Percentiles rank a stretch among this genome's conserved stretches.
phyloP scores from a whole-genome alignment of 345 rosid genomes.

The Durio zibethinus region DNA sequence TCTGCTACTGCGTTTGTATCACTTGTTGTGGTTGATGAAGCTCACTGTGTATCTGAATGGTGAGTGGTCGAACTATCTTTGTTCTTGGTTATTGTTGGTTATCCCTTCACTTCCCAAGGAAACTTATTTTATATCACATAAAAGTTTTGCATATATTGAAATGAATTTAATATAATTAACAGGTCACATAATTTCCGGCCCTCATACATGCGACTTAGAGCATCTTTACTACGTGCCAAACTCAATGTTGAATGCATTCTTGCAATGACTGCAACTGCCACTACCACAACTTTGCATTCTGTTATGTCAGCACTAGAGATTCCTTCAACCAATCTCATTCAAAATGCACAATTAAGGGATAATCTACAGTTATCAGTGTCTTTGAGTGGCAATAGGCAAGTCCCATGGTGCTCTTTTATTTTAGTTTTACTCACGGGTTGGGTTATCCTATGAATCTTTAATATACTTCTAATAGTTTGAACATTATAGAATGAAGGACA shows the following conservation, averaged over 20 bases:
- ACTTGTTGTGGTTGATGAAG: constrained; percentile 94
- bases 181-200: constrained; percentile 99
- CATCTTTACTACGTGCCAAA: constrained; percentile 63
- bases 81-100: neutral
- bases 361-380: constrained; percentile 80
- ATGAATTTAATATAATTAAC: constrained; percentile 21
- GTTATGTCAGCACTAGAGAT: constrained; percentile 90
- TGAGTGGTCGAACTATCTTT: constrained; percentile 34
- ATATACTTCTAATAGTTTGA: constrained; percentile 13
- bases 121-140: neutral
- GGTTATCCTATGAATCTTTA: constrained; percentile 9
- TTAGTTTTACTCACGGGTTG: constrained; percentile 1
- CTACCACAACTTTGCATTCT: constrained; percentile 59
- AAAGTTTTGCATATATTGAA: constrained; percentile 1
- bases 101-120: neutral
- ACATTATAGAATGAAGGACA: constrained; percentile 72
- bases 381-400: constrained; percentile 72
- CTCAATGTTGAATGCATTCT: constrained; percentile 71
- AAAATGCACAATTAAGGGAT: constrained; percentile 59
- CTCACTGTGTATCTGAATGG: constrained; percentile 98
- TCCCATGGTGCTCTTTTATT: constrained; percentile 16
- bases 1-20: constrained; percentile 49
- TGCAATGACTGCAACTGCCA: constrained; percentile 98
- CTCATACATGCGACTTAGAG: constrained; percentile 92
- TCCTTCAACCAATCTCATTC: constrained; percentile 73